Evolutionary conservation across 306 rosid genomes (phyloP), one percentile per base, ranked within the genome.

Genomic region (Leucaena leucocephala): DNA sequence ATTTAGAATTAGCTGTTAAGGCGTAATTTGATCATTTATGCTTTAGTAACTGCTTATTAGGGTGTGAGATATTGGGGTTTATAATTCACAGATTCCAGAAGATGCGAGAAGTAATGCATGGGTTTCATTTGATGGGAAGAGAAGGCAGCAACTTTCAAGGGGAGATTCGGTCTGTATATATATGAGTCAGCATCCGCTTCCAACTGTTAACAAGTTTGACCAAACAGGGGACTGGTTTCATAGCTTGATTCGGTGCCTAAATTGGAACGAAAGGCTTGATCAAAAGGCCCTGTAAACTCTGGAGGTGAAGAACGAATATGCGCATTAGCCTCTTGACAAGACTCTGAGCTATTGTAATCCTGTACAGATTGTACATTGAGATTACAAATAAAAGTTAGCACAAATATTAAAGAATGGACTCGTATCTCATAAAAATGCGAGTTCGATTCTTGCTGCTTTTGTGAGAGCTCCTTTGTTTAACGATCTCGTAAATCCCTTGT

Each of bases 141-240:
- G 97, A 86, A 90, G 99, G 86, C 99, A 95, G 82, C 99, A 95
- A 81, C 99, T 95, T 84, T 95, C 98, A 64, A 84, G 98, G 81
- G 99, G 99, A 77, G 96, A 95, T 84, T 93, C 96, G 35, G 93
- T 95, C 6, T 84, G 84, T 83, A 90, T 95, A 87, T 88, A 65
- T 35, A 92, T 95, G 99, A 95, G 99, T 88, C 80, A 88, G 82
- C 96, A 90, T 86, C 99, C 99, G 45, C 96, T 95, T 82, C 99
- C 99, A 44, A 95, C 99, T 3, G 99, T 95, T 45, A 95, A 95
- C 86, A 95, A 95, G 86, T 92, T 82, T 84, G 99, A 95, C 86
- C 99, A 93, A 89, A 95, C 99, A 38, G 91, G 98, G 73, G 99
- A 93, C 88, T 95, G 99, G 99, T 95, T 95, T 87, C 99, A 75